phyloP scores from a whole-genome alignment of 768 basidiomycete genomes.

The Mycena belliarum region DNA sequence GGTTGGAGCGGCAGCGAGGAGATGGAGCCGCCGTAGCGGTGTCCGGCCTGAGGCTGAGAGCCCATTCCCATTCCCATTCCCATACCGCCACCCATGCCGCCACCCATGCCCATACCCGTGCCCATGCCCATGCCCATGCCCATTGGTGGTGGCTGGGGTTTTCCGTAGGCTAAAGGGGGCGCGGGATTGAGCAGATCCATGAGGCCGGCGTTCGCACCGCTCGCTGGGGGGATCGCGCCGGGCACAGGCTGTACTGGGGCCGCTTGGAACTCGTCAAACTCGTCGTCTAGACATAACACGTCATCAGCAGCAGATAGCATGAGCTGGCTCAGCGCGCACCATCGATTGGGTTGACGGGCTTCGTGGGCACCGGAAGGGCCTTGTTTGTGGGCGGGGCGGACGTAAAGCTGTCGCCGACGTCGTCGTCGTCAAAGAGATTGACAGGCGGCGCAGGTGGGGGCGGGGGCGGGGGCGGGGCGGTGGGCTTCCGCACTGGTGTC shows the following conservation, averaged over 20 bases:
- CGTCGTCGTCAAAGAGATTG: slow-evolving; percentile 79
- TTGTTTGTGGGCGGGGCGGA: slow-evolving; percentile 45
- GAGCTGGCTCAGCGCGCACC: slow-evolving; percentile 31
- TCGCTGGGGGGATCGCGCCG: slow-evolving; percentile 27
- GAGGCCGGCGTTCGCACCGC: slow-evolving; percentile 39
- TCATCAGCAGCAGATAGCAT: slow-evolving; percentile 8
- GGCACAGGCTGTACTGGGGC: slow-evolving; percentile 44
- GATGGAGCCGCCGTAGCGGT: slow-evolving; percentile 15
- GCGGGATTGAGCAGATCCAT: slow-evolving; percentile 49
- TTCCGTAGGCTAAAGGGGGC: slow-evolving; percentile 26
- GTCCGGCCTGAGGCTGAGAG: slow-evolving; percentile 23
- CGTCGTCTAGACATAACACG: slow-evolving; percentile 58
- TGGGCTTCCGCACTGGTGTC: slow-evolving; percentile 36
- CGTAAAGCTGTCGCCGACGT: slow-evolving; percentile 41
- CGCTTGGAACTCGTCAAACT: slow-evolving; percentile 85
- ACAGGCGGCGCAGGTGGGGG: slow-evolving; percentile 42
- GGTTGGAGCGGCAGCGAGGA: slow-evolving; percentile 31
- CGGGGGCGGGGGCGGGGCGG: slow-evolving; percentile 40
- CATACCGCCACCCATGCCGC: slow-evolving; percentile 18
- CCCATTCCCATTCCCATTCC: slow-evolving; percentile 24
- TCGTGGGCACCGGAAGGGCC: slow-evolving; percentile 41
- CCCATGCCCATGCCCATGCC: slow-evolving; percentile 22
- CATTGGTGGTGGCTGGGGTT: slow-evolving; percentile 23
- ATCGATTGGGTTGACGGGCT: slow-evolving; percentile 39
- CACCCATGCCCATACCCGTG: slow-evolving; percentile 26